These are phyloP conservation scores for Mycena haematopus DNA, from an alignment of 768 basidiomycete genomes.

Conservation along the genomic window DNA sequence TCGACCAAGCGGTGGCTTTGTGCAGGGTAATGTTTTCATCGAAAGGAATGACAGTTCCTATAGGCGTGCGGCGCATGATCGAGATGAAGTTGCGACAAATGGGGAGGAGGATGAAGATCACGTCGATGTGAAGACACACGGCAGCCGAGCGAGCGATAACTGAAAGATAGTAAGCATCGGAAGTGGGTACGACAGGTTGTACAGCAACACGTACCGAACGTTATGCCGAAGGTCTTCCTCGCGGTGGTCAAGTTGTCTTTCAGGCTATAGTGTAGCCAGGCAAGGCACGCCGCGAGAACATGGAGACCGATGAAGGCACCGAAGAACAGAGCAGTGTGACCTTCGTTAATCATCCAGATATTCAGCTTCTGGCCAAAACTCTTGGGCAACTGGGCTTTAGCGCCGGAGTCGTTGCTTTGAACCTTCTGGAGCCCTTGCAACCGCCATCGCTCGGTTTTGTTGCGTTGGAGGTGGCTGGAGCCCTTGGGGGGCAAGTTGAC, in stretches of 20 bases:
- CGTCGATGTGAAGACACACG: slow-evolving; percentile 88
- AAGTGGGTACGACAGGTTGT: too few species aligned
- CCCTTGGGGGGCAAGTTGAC: slow-evolving; percentile 36
- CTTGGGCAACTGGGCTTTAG: slow-evolving; percentile 40
- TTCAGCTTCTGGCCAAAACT: slow-evolving; percentile 55
- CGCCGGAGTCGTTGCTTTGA: slow-evolving; percentile 18
- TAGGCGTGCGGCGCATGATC: slow-evolving; percentile 80
- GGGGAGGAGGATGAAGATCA: slow-evolving; percentile 92
- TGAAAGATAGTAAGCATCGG: slow-evolving; percentile 38
- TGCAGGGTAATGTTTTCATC: slow-evolving; percentile 94
- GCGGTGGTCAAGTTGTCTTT: slow-evolving; percentile 77
- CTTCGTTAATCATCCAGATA: slow-evolving; percentile 96
- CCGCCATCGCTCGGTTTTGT: slow-evolving; percentile 83
- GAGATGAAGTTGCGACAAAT: slow-evolving; percentile 97
- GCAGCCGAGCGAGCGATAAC: slow-evolving; percentile 90
- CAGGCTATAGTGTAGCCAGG: slow-evolving; percentile 75
- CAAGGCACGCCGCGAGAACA: slow-evolving; percentile 75
- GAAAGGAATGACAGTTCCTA: slow-evolving; percentile 89
- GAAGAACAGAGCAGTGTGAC: slow-evolving; percentile 81
- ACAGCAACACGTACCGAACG: slow-evolving; percentile 64
- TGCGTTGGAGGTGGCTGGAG: slow-evolving; percentile 71
- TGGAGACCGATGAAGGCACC: slow-evolving; percentile 83
- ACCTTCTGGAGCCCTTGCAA: slow-evolving; percentile 83
- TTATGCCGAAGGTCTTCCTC: slow-evolving; percentile 74
- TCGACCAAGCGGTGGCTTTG: slow-evolving; percentile 91